phyloP scores from a whole-genome alignment of 164 flowering plant species.

The Taxillus chinensis region DNA sequence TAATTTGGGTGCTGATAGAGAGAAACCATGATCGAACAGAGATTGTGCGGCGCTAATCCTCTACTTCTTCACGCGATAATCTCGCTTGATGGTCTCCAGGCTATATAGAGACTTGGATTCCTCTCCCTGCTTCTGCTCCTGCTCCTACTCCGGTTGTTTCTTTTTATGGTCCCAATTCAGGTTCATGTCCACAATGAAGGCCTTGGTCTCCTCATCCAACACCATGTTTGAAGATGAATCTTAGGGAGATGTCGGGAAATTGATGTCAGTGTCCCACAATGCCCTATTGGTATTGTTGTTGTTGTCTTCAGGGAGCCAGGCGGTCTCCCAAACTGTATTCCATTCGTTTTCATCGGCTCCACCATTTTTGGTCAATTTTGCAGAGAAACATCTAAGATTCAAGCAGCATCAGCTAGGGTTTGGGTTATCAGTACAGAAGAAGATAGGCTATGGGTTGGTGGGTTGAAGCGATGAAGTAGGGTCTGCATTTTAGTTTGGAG shows the following conservation, averaged over 20 bases:
- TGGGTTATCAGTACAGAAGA: too few species aligned
- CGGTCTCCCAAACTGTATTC: slow-evolving; percentile 94
- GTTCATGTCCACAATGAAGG: slow-evolving; percentile 87
- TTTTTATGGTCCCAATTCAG: slow-evolving; percentile 83
- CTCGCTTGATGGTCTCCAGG: slow-evolving; percentile 69
- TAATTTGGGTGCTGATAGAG: too few species aligned
- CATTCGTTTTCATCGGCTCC: slow-evolving; percentile 53
- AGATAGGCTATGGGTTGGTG: too few species aligned
- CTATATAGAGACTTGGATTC: slow-evolving; percentile 36
- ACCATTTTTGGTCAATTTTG: slow-evolving; percentile 6
- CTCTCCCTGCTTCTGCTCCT: slow-evolving; percentile 10
- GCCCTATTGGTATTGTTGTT: slow-evolving; percentile 38
- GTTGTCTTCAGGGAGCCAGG: slow-evolving; percentile 88
- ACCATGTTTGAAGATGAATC: slow-evolving; percentile 21
- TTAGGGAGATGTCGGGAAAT: slow-evolving; percentile 26
- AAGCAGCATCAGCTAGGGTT: too few species aligned
- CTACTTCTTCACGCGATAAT: slow-evolving; percentile 88
- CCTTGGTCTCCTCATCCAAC: slow-evolving; percentile 71
- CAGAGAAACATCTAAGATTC: too few species aligned
- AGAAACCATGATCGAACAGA: too few species aligned
- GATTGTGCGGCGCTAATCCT: slow-evolving; percentile 72
- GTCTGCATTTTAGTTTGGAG: too few species aligned
- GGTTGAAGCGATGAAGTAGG: too few species aligned
- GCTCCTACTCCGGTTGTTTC: slow-evolving; percentile 10
- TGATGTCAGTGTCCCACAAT: slow-evolving; percentile 83